Conservation (phyloP, 2,329 filamentous ascomycete genomes). For the Claviceps citrina region DNA sequence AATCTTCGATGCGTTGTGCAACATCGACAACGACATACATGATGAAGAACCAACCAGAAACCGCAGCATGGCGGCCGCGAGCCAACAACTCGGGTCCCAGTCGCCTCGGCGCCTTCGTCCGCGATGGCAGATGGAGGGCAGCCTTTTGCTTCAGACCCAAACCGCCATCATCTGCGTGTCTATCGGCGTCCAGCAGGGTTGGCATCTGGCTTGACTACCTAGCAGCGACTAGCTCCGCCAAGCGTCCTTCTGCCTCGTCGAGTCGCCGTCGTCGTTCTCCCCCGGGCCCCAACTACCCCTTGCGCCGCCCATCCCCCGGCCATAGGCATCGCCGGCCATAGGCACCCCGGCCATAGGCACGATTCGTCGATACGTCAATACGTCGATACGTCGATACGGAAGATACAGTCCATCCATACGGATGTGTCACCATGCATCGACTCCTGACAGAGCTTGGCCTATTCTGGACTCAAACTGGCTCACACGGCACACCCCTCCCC, state of each 20-base stretch:
- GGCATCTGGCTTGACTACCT: neutral
- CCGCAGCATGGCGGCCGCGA: neutral
- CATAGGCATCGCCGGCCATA: no score
- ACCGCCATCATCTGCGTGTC: no score
- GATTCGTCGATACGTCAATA: no score
- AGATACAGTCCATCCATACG: no score
- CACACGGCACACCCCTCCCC: constrained; percentile 3
- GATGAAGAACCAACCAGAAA: neutral
- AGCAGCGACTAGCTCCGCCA: neutral
- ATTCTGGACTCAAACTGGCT: constrained; percentile 1
- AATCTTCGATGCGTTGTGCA: neutral
- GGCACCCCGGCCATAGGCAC: no score
- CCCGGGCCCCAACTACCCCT: no score
- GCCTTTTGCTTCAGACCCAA: no score
- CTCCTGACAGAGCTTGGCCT: neutral
- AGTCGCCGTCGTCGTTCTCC: no score
- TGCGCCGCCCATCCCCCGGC: neutral
- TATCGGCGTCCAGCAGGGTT: neutral
- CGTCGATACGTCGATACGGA: no score
- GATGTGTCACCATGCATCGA: no score
- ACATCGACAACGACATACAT: neutral
- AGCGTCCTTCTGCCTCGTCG: neutral
- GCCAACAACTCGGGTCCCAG: neutral
- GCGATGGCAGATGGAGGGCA: neutral
- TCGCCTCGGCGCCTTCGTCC: neutral